phyloP scores from a whole-genome alignment of 1,284 basidiomycete species.

The Hortiboletus rubellus region DNA sequence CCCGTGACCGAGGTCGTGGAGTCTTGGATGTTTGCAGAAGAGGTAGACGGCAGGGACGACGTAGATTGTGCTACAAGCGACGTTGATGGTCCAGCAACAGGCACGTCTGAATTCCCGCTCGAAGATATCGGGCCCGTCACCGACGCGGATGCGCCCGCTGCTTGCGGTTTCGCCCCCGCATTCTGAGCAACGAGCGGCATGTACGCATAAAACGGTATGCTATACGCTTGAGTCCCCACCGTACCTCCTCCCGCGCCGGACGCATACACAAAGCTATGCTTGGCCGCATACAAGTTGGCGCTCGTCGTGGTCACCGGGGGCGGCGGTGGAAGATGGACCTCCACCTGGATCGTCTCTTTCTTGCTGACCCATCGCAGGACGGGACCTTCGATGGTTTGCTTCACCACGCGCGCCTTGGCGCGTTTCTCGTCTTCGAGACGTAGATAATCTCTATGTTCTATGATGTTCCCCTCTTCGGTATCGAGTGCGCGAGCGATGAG shows the following conservation, averaged over 20 bases:
- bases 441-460: constrained; percentile 78
- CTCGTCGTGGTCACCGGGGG: constrained; percentile 1
- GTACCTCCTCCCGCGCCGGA: constrained; percentile 7
- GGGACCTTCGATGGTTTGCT: constrained; percentile 65
- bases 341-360: constrained; percentile 49
- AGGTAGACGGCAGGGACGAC: neutral
- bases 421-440: constrained; percentile 80
- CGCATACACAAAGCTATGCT: constrained; percentile 30
- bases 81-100: neutral
- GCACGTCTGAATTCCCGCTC: neutral
- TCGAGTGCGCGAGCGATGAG: constrained; percentile 80
- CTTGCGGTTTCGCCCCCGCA: constrained; percentile 7
- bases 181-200: constrained; percentile 20
- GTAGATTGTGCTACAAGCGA: neutral
- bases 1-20: neutral
- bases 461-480: constrained; percentile 81
- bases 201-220: constrained; percentile 26
- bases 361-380: constrained; percentile 74
- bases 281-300: constrained; percentile 17
- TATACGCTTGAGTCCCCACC: constrained; percentile 25
- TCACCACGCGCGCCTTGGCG: constrained; percentile 60
- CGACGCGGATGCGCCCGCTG: neutral
- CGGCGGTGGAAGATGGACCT: constrained; percentile 18
- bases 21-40: constrained; percentile 1
- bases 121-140: neutral